A percentile compares a stretch with the other conserved stretches of the same genome.
phyloP scores from a whole-genome alignment of 1,139 yeast species.

The Hyphopichia burtonii region DNA sequence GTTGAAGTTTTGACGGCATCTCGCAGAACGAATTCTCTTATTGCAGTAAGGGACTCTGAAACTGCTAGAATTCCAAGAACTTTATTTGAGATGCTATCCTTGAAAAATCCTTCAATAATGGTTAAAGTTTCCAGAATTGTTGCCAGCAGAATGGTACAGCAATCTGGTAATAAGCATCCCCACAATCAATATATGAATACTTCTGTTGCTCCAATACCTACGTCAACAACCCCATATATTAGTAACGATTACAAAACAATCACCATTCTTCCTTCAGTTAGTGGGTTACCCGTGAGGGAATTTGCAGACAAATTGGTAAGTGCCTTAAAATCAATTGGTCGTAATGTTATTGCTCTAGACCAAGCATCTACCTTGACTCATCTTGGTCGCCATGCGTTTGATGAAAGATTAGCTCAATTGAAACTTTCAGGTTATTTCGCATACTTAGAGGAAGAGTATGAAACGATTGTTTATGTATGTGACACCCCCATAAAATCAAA shows the following conservation, averaged over 20 bases:
- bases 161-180: not conserved
- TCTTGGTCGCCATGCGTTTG: constrained; percentile 91
- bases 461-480: constrained; percentile 83
- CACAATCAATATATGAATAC: constrained; percentile 12
- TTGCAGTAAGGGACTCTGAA: constrained; percentile 92
- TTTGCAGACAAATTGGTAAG: constrained; percentile 73
- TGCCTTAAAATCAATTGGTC: constrained; percentile 71
- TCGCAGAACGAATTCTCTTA: constrained; percentile 66
- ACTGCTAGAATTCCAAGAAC: constrained; percentile 90
- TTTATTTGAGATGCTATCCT: constrained; percentile 78
- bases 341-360: constrained; percentile 73
- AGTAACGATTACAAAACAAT: constrained; percentile 70
- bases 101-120: constrained; percentile 86
- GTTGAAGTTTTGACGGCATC: constrained; percentile 90
- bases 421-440: constrained; percentile 89
- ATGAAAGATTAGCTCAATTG: constrained; percentile 71
- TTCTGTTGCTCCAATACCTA: constrained; percentile 15
- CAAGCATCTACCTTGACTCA: constrained; percentile 79
- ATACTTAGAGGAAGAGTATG: constrained; percentile 84
- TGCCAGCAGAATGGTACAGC: constrained; percentile 58
- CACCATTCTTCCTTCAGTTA: constrained; percentile 75
- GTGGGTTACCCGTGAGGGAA: constrained; percentile 79
- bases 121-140: constrained; percentile 87
- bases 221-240: constrained; percentile 29
- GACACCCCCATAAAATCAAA: constrained; percentile 80